These are phyloP conservation scores for Setaria viridis DNA, from an alignment of 202 grass and related monocot species.

Conservation along the genomic window DNA sequence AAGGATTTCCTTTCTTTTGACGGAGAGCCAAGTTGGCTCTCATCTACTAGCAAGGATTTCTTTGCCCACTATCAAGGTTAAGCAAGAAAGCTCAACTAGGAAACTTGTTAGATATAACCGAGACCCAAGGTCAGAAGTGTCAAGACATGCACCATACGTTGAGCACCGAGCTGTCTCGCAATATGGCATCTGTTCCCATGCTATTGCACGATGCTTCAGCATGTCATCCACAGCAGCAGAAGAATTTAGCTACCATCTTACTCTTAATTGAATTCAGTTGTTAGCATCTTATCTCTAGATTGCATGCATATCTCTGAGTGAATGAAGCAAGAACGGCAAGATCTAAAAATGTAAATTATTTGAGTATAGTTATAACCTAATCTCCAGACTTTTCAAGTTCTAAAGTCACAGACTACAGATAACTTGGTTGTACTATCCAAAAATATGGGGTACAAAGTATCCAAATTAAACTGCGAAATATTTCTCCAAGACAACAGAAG, in stretches of 20 bases:
- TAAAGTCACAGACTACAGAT: background rate
- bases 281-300: background rate
- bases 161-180: background rate
- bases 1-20: background rate
- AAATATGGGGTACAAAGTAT: background rate
- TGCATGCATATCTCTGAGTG: background rate
- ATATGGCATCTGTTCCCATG: background rate
- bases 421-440: background rate
- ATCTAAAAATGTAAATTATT: background rate
- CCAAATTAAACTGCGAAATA: background rate
- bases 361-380: slow-evolving; percentile 12
- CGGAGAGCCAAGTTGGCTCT: background rate
- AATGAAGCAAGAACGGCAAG: background rate
- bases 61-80: background rate
- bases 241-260: background rate
- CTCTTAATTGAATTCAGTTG: background rate
- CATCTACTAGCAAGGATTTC: background rate
- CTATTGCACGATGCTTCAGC: background rate
- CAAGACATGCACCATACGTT: slow-evolving; percentile 15
- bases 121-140: slow-evolving; percentile 20
- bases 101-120: slow-evolving; percentile 7
- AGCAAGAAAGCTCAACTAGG: background rate
- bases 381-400: slow-evolving; percentile 1
- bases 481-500: slow-evolving; percentile 30
- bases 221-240: background rate